A percentile compares a stretch with the other conserved stretches of the same genome.
Evolutionary conservation across 2,329 filamentous ascomycete species (phyloP).

Genomic region (Scopulariopsis brevicaulis): DNA sequence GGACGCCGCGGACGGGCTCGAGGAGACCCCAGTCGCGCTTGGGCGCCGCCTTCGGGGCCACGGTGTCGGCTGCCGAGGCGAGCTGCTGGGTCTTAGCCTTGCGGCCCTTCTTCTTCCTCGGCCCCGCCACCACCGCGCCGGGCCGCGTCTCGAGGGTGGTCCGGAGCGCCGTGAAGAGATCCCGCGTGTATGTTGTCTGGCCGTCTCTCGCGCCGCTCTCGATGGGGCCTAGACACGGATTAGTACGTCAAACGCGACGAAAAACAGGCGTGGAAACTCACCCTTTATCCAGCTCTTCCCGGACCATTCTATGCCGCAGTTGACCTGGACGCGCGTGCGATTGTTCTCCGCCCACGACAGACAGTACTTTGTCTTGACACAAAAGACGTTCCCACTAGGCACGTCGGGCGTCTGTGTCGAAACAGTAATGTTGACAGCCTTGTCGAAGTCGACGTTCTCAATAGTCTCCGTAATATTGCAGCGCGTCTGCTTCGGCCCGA

Average conservation of each 20-base stretch:
- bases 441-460: conserved; percentile 80
- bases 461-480: conserved; percentile 79
- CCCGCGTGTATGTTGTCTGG: conserved; percentile 71
- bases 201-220: conserved; percentile 93
- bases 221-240: conserved; percentile 59
- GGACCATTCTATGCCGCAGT: conserved; percentile 87
- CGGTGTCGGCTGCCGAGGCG: conserved; percentile 22
- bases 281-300: conserved; percentile 98
- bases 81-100: conserved; percentile 38
- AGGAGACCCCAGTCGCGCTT: conserved; percentile 62
- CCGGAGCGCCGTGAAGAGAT: conserved; percentile 65
- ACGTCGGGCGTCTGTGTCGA: conserved; percentile 90
- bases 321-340: conserved; percentile 73
- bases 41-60: conserved; percentile 25
- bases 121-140: conserved; percentile 31
- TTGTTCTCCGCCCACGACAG: conserved; percentile 87
- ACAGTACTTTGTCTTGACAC: conserved; percentile 88
- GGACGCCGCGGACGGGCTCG: conserved; percentile 61
- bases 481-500: conserved; percentile 90
- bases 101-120: conserved; percentile 52
- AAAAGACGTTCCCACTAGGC: conserved; percentile 84
- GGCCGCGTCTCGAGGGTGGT: conserved; percentile 58
- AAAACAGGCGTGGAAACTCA: conserved; percentile 26
- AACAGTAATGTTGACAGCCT: conserved; percentile 69
- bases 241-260: conserved; percentile 11